Base-by-base conservation (phyloP, 164 flowering plant species). In the Stephania cephalantha region DNA sequence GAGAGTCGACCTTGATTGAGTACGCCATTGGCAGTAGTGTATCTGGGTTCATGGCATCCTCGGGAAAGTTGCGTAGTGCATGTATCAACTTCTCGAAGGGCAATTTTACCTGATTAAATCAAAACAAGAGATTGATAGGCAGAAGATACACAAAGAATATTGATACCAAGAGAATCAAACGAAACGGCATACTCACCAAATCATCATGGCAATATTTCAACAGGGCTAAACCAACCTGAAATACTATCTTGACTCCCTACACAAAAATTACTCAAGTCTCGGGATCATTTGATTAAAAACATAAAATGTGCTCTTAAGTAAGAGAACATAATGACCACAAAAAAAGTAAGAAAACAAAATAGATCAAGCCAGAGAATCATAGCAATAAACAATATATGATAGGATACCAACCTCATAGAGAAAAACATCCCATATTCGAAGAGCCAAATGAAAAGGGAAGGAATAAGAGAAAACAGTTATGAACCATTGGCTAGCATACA, bases 401-500 rank as follows among this genome's bases (percentile, higher is more conserved):
- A 53, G 30, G 65, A 18, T 30, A 83, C 90, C 77, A 67, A 95
- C 97, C 97, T 96, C 98, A 74, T 84, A 78, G 30, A 96, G 90
- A 84, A 96, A 96, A 65, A 92, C 97, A 83, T 96, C 99, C 99
- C 99, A 96, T 48, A 96, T 92, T 67, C 98, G 91, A 81, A 96
- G 95, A 75, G 97, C 91, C 89, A 94, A 83, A 82, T 90, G 91
- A 83, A 96, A 96, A 4, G 99, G 99, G 78, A 96, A 96, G 30
- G 99, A 94, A 80, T 96, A 96, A n/a, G 99, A 87, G 86, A 96
- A 96, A 52, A 96, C 98, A 13, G 98, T 96, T 71, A 96, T 96
- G 87, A 96, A 94, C 99, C 99, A 96, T 80, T 96, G 99, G 79
- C 99, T 96, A 42, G 97, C 98, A 83, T 96, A 96, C 99, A 94